Percentiles rank a stretch among this genome's conserved stretches.
Evolutionary conservation across 352 stramenopile species (phyloP).

Genomic region (Pythium myriotylum): DNA sequence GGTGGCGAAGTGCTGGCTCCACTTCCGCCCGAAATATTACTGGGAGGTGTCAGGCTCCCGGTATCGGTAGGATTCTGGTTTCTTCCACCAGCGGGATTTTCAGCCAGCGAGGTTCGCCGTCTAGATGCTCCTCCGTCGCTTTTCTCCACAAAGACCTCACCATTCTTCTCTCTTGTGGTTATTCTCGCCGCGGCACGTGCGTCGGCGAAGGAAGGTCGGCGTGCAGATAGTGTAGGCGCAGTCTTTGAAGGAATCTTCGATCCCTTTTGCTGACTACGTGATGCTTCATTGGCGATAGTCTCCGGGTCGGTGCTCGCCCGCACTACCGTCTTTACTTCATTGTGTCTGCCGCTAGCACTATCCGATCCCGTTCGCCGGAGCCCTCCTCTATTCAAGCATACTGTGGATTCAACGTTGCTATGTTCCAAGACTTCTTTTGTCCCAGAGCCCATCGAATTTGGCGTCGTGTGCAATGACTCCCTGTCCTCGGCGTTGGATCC

Average conservation of each 20-base stretch:
- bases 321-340: not conserved
- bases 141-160: not conserved
- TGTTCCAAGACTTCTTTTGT: too few species aligned
- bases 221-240: not conserved
- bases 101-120: conserved; percentile 33
- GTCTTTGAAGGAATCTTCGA: not conserved
- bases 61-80: conserved; percentile 2
- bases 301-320: conserved; percentile 15
- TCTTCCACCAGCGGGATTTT: conserved; percentile 29
- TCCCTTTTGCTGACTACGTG: not conserved
- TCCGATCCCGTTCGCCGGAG: too few species aligned
- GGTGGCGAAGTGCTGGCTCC: too few species aligned
- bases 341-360: too few species aligned
- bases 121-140: not conserved
- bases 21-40: too few species aligned
- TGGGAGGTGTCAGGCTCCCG: not conserved
- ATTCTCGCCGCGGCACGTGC: conserved; percentile 16
- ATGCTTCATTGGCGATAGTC: conserved; percentile 13
- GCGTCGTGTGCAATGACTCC: too few species aligned
- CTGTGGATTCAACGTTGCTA: too few species aligned
- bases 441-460: too few species aligned
- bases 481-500: too few species aligned
- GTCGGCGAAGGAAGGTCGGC: conserved; percentile 37
- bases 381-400: too few species aligned
- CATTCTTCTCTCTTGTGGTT: not conserved